phyloP scores from a whole-genome alignment of 306 rosid species.

The Prunus mira region DNA sequence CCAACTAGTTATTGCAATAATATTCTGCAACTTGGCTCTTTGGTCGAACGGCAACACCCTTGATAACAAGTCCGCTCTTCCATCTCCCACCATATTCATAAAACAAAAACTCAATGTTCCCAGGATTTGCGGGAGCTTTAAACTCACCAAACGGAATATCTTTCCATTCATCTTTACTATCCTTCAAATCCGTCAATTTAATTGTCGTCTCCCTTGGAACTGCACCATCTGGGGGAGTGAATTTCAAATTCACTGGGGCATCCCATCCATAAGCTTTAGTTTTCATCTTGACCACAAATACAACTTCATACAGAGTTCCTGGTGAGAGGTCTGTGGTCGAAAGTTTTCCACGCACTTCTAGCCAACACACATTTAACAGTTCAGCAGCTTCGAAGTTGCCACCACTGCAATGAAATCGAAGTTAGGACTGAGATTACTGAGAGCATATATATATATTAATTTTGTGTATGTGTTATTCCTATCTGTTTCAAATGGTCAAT shows the following conservation, averaged over 20 bases:
- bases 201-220: slow-evolving; percentile 4
- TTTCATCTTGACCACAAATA: slow-evolving; percentile 52
- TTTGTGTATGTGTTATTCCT: too few relatives aligned
- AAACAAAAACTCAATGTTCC: slow-evolving; percentile 50
- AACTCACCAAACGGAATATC: slow-evolving; percentile 60
- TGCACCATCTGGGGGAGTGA: slow-evolving; percentile 53
- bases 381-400: slow-evolving; percentile 44
- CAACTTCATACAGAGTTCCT: slow-evolving; percentile 46
- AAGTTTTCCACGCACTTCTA: slow-evolving; percentile 62
- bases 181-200: too few relatives aligned
- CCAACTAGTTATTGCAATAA: neutral
- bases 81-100: slow-evolving; percentile 55
- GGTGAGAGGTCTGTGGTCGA: slow-evolving; percentile 53
- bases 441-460: neutral
- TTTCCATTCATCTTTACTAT: slow-evolving; percentile 30
- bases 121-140: slow-evolving; percentile 24
- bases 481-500: neutral
- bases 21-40: slow-evolving; percentile 18
- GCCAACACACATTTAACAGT: slow-evolving; percentile 67
- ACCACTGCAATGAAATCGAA: slow-evolving; percentile 39
- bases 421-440: neutral
- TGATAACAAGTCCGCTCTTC: slow-evolving; percentile 69
- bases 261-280: slow-evolving; percentile 57
- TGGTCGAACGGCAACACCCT: slow-evolving; percentile 57
- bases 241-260: slow-evolving; percentile 53